These are phyloP conservation scores for Leucocoprinus leucothites DNA, from an alignment of 768 basidiomycete genomes.

Conservation along the genomic window DNA sequence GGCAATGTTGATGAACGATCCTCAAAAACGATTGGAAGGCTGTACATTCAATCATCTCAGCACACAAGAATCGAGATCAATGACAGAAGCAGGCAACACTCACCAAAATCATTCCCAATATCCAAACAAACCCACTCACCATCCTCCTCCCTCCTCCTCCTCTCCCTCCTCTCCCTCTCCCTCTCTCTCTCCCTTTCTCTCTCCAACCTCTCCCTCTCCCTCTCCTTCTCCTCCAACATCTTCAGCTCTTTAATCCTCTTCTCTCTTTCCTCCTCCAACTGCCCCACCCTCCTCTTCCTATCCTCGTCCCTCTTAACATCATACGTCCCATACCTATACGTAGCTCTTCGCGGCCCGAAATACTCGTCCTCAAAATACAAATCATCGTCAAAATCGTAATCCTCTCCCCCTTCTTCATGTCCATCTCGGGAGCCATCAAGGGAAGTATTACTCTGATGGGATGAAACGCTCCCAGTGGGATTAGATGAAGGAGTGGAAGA, in stretches of 20 bases:
- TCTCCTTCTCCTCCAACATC: conserved; percentile 2
- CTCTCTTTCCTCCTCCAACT: conserved; percentile 16
- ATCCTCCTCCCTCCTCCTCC: conserved; percentile 23
- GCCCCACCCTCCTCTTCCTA: not conserved
- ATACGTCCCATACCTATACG: conserved; percentile 16
- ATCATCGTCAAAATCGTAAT: conserved; percentile 13
- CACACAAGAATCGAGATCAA: not conserved
- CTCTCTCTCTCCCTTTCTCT: conserved; percentile 4
- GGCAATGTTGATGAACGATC: conserved; percentile 48
- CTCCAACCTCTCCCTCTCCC: no score
- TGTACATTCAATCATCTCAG: not conserved
- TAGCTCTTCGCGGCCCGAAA: conserved; percentile 2
- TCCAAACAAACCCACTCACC: conserved; percentile 54
- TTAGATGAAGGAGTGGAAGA: not conserved
- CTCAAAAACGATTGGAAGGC: conserved; percentile 3
- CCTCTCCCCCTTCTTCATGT: not conserved
- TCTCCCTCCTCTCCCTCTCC: conserved; percentile 8
- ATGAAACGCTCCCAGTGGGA: not conserved
- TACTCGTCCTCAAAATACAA: conserved; percentile 10
- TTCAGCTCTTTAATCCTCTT: conserved; percentile 9
- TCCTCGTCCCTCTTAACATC: not conserved
- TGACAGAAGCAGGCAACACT: conserved; percentile 5
- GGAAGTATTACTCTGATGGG: not conserved
- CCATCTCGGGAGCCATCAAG: conserved; percentile 4
- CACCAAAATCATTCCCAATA: conserved; percentile 44